Evolutionary conservation across 2,329 filamentous ascomycete species (phyloP).

Genomic region (Colletotrichum acutatum): DNA sequence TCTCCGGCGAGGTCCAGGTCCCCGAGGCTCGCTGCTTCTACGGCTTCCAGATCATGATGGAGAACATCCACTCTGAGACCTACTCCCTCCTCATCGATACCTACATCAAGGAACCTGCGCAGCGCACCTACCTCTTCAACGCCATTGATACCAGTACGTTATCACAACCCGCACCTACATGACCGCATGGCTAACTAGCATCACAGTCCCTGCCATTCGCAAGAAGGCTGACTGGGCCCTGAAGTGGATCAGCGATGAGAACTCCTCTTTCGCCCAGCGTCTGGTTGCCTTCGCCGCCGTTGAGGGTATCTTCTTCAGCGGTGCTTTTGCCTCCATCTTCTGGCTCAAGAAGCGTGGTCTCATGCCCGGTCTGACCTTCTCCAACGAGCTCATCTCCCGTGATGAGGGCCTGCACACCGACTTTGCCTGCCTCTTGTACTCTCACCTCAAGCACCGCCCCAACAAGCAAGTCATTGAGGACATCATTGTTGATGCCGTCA

Average conservation of each 20-base stretch:
- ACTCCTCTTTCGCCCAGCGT: conserved; percentile 94
- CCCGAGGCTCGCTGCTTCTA: conserved; percentile 99
- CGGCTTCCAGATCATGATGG: conserved; percentile 99
- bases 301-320: conserved; percentile 99
- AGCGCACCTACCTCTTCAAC: conserved; percentile 95
- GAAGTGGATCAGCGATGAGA: conserved; percentile 91
- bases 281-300: conserved; percentile 97
- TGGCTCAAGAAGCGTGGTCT: conserved; percentile 99
- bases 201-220: conserved; percentile 90
- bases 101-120: conserved; percentile 97
- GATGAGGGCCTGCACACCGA: conserved; percentile 99
- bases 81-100: conserved; percentile 99
- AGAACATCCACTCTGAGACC: conserved; percentile 99
- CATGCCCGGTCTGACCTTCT: conserved; percentile 98
- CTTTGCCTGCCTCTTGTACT: conserved; percentile 97
- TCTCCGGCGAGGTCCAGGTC: conserved; percentile 96
- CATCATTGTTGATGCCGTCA: conserved; percentile 94
- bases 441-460: conserved; percentile 94
- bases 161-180: conserved; percentile 60
- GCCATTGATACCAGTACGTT: conserved; percentile 94
- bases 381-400: conserved; percentile 99
- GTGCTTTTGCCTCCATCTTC: conserved; percentile 98
- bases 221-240: conserved; percentile 99
- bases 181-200: conserved; percentile 40
- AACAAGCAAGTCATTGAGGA: conserved; percentile 82